Evolutionary conservation across 1,284 basidiomycete species (phyloP).

Genomic region (Cutaneotrichosporon cavernicola): DNA sequence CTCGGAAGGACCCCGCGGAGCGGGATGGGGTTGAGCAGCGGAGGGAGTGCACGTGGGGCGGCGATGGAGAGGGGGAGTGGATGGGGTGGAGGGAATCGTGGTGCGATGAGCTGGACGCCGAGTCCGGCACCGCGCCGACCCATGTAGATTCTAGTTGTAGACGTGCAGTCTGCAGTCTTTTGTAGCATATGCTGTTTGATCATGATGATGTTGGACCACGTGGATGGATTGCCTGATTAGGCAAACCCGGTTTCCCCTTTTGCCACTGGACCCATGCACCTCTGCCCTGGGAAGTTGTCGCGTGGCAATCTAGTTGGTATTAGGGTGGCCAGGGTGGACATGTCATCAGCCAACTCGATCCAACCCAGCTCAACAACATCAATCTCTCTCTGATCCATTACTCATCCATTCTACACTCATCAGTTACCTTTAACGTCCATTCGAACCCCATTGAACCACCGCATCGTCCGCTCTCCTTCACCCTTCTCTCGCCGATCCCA

Average conservation of each 20-base stretch:
- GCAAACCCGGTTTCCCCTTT: too few species aligned
- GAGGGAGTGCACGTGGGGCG: constrained; percentile 64
- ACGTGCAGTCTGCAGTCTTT: too few species aligned
- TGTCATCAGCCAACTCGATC: too few species aligned
- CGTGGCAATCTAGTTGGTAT: too few species aligned
- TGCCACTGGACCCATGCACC: too few species aligned
- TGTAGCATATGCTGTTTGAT: neutral
- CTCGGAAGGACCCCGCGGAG: constrained; percentile 34
- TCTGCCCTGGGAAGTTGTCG: too few species aligned
- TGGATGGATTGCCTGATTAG: too few species aligned
- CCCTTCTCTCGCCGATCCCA: neutral
- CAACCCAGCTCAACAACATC: neutral
- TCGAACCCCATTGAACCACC: too few species aligned
- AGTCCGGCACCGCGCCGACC: constrained; percentile 10
- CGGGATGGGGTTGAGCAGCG: constrained; percentile 57
- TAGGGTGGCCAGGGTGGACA: too few species aligned
- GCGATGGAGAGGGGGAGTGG: constrained; percentile 64
- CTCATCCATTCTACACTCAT: neutral
- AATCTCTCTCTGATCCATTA: neutral
- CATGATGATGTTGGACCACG: too few species aligned
- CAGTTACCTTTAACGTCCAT: neutral
- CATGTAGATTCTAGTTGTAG: constrained; percentile 28
- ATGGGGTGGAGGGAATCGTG: constrained; percentile 56
- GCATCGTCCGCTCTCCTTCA: too few species aligned
- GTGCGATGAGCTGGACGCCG: constrained; percentile 21